Evolutionary conservation across 441 rosid species (phyloP).

Genomic region (Hura crepitans): DNA sequence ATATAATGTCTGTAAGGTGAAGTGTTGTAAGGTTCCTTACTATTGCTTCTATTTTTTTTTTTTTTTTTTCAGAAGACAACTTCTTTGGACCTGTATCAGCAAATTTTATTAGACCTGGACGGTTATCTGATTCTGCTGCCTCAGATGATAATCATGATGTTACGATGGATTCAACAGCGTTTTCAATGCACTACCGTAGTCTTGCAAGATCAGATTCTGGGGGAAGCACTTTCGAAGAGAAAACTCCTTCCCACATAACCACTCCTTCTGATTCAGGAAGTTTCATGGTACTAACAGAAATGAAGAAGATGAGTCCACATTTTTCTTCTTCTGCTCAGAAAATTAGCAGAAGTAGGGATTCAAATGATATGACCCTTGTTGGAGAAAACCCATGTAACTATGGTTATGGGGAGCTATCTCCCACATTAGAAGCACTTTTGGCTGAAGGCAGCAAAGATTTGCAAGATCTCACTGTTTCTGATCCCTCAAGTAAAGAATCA

Average conservation of each 20-base stretch:
- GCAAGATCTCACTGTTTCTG: constrained; percentile 26
- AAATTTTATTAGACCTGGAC: constrained; percentile 66
- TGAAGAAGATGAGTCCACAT: constrained; percentile 40
- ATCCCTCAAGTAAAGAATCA: constrained; percentile 22
- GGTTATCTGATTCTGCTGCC: constrained; percentile 59
- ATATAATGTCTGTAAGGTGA: neutral
- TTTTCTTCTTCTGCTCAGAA: constrained; percentile 32
- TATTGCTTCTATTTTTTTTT: too few relatives aligned
- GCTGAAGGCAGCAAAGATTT: constrained; percentile 47
- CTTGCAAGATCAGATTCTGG: constrained; percentile 68
- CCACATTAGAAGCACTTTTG: constrained; percentile 63
- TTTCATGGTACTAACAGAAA: constrained; percentile 57
- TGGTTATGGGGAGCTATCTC: constrained; percentile 68
- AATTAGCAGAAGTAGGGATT: constrained; percentile 56
- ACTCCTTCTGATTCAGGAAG: constrained; percentile 50
- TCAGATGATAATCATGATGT: constrained; percentile 72
- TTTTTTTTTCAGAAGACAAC: constrained; percentile 54
- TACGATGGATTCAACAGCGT: constrained; percentile 91
- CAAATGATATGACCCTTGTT: constrained; percentile 85
- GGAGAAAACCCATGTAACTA: constrained; percentile 55
- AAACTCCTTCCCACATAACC: constrained; percentile 42
- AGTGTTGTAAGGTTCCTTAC: constrained; percentile 17
- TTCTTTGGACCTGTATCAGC: constrained; percentile 92
- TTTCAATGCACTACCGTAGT: constrained; percentile 88
- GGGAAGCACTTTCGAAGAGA: constrained; percentile 51